Base-by-base conservation (phyloP, 192 early-diverging fungal genomes). In the Ambispora gerdemannii region DNA sequence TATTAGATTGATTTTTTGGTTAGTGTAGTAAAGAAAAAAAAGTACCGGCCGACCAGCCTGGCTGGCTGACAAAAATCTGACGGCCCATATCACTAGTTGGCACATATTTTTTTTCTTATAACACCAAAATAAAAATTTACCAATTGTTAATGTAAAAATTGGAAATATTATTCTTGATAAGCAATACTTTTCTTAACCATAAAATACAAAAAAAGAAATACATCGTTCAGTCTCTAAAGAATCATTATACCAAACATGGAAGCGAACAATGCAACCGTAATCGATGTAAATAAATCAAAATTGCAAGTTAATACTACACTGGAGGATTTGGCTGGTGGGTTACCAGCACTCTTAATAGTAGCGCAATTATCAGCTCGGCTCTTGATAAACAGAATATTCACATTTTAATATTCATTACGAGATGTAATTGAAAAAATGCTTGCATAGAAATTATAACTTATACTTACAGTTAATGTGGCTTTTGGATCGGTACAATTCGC, bases 401-500 rank as follows among this genome's bases (percentile, higher is more conserved):
- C 15, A 15, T 10, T 10, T 43, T 43, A 43, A 43, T 43, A 10
- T 43, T 43, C 6, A 43, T 10, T 43, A 43, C 7, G 38, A 10
- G 15, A 43, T n/a, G n/a, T 43, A 6, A 43, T 15, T 10, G 38
- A 43, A 43, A 15, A 15, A 15, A 43, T 10, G 6, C 38, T 10
- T 15, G 15, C 38, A 10, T 6, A 43, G 6, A 10, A 10, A 15
- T 15, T 15, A 43, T 6, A 43, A 43, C 7, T 43, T 15, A 43
- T 43, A 53, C 25, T 33, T 47, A 66, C 72, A 24, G n/a, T 27
- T 47, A 47, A 60, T 27, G 67, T 2, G 4, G 79, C 71, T 36
- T 82, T 77, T 32, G 75, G 72, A 55, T 78, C 77, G 11, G 85
- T 82, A 72, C 90, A 91, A 77, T 87, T 78, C 4, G 69, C 60